A percentile compares a stretch with the other conserved stretches of the same genome.
Evolutionary conservation across 768 basidiomycete genomes (phyloP).

Genomic region (Tylopilus rubrobrunneus): DNA sequence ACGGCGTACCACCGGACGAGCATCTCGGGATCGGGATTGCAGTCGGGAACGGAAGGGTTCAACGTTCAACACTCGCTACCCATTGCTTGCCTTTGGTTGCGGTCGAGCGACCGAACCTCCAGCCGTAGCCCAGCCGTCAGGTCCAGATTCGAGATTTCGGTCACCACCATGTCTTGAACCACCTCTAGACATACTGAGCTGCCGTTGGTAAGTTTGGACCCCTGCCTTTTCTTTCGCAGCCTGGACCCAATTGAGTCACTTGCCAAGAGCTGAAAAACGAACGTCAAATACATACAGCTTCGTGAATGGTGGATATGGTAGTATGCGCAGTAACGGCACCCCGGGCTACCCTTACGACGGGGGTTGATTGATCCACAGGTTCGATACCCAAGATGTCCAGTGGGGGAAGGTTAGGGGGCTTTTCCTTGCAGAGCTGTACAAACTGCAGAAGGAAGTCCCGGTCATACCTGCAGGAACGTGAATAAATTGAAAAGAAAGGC

Average conservation of each 20-base stretch:
- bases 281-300: constrained; percentile 53
- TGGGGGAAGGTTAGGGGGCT: constrained; percentile 85
- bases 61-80: too few relatives aligned
- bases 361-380: constrained; percentile 50
- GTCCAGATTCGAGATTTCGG: constrained; percentile 56
- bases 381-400: constrained; percentile 91
- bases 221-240: constrained; percentile 81
- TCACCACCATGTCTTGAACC: constrained; percentile 86
- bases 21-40: constrained; percentile 95
- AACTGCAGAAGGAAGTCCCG: constrained; percentile 98
- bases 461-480: constrained; percentile 66
- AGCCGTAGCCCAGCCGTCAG: constrained; percentile 88
- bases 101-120: constrained; percentile 48
- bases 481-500: constrained; percentile 1
- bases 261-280: not conserved
- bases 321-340: constrained; percentile 73
- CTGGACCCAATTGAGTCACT: constrained; percentile 33
- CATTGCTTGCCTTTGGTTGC: constrained; percentile 74
- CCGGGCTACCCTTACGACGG: constrained; percentile 38
- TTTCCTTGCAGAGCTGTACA: constrained; percentile 92
- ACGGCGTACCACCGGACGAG: constrained; percentile 97
- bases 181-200: constrained; percentile 80
- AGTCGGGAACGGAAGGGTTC: too few relatives aligned
- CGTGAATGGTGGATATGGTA: constrained; percentile 87
- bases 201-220: constrained; percentile 56